Evolutionary conservation across 2,329 filamentous ascomycete species (phyloP).

Genomic region (Amylocarpus encephaloides): DNA sequence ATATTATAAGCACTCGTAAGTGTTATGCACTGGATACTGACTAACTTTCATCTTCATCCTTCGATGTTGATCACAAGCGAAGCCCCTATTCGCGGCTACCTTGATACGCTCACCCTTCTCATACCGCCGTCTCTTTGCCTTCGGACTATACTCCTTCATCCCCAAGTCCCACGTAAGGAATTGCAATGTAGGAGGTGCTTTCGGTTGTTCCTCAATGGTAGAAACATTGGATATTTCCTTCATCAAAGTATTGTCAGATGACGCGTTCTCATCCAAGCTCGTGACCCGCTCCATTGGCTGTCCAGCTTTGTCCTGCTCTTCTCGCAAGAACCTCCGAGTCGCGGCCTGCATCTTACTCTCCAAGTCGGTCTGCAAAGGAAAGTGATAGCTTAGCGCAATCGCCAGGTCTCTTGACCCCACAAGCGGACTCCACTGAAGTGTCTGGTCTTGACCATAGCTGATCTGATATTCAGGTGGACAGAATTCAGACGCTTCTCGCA

Average conservation of each 20-base stretch:
- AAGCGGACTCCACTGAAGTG: conserved; percentile 15
- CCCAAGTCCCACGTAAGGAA: conserved; percentile 11
- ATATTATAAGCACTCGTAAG: neutral
- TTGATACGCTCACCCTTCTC: conserved; percentile 14
- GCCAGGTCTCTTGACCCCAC: conserved; percentile 15
- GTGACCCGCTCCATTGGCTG: neutral
- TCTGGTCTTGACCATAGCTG: conserved; percentile 13
- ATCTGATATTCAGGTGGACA: conserved; percentile 13
- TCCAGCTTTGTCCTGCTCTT: neutral
- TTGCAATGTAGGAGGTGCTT: neutral
- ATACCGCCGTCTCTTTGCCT: conserved; percentile 12
- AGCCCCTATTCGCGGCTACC: conserved; percentile 17
- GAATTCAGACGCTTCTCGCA: conserved; percentile 5
- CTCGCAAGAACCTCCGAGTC: conserved; percentile 9
- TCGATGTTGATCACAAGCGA: conserved; percentile 16
- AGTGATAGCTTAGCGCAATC: conserved; percentile 18
- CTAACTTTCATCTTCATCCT: conserved; percentile 17
- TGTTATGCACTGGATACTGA: neutral
- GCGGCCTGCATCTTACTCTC: conserved; percentile 18
- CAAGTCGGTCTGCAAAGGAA: conserved; percentile 13
- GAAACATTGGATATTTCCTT: neutral
- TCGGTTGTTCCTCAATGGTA: neutral
- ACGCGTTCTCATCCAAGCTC: neutral
- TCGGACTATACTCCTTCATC: conserved; percentile 10
- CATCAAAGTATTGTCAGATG: neutral